Percentiles rank a stretch among this genome's conserved stretches.
These are phyloP conservation scores for Bromus sterilis DNA, from an alignment of 176 grass and related monocot genomes.

Conservation along the genomic window DNA sequence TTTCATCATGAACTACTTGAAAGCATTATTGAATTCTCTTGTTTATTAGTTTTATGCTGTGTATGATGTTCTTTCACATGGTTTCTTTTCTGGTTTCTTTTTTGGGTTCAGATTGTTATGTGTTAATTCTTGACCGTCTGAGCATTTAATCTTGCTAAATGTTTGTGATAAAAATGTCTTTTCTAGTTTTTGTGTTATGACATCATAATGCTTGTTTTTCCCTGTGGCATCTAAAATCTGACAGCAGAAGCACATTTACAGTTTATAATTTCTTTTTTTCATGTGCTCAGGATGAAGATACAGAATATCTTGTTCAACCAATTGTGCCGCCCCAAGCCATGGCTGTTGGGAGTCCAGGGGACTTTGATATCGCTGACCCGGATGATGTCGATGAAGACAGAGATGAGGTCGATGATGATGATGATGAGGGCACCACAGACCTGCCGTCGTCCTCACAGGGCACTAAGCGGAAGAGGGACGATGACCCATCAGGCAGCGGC, in stretches of 20 bases:
- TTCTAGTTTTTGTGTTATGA: background rate
- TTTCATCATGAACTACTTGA: background rate
- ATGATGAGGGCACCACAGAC: background rate
- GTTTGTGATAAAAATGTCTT: background rate
- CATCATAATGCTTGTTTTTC: background rate
- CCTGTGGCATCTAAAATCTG: background rate
- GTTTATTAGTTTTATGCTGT: background rate
- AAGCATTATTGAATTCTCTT: background rate
- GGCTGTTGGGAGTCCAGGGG: constrained; percentile 6
- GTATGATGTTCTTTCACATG: background rate
- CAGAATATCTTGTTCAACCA: constrained; percentile 80
- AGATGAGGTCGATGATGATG: constrained; percentile 35
- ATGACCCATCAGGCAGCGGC: constrained; percentile 36
- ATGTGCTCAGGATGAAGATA: constrained; percentile 69
- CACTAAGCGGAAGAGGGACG: constrained; percentile 60
- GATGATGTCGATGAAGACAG: constrained; percentile 63
- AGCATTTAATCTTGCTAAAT: background rate
- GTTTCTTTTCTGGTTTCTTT: background rate
- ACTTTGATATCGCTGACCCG: constrained; percentile 57
- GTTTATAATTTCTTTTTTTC: background rate
- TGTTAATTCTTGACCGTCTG: background rate
- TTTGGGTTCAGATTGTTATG: background rate
- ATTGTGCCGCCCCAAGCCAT: constrained; percentile 42
- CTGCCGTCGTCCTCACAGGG: constrained; percentile 43
- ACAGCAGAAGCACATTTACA: background rate